Conservation (phyloP, 78 protist species). For the Chrysochromulina tobinii region DNA sequence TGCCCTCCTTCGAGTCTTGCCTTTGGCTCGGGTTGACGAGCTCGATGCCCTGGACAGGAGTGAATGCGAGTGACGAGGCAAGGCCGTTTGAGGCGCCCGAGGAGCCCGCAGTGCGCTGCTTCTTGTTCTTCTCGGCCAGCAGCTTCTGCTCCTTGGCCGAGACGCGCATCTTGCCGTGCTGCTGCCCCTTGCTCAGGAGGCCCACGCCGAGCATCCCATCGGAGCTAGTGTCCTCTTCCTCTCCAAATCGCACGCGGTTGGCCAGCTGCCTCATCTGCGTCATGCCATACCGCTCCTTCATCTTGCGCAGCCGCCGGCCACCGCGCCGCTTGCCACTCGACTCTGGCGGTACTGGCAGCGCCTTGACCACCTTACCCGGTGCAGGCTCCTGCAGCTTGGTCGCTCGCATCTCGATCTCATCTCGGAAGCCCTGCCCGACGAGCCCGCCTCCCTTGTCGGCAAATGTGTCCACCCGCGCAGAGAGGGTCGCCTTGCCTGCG, state of each 20-base stretch:
- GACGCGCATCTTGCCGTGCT: not conserved
- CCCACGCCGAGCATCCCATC: conserved; percentile 22
- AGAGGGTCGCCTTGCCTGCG: not conserved
- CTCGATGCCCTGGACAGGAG: conserved; percentile 29
- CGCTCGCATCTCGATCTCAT: not conserved
- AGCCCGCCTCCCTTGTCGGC: not conserved
- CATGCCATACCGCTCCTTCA: not conserved
- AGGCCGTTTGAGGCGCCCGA: conserved; percentile 15
- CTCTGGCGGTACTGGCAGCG: conserved; percentile 8
- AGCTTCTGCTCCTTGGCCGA: conserved; percentile 13
- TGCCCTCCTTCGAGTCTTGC: not conserved
- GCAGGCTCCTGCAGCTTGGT: conserved; percentile 12
- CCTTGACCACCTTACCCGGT: not conserved
- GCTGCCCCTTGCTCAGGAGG: not conserved
- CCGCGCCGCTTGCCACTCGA: not conserved
- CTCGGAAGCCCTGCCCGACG: not conserved
- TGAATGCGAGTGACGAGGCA: conserved; percentile 19
- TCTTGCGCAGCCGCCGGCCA: conserved; percentile 1
- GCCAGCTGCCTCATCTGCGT: not conserved
- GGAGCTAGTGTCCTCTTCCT: not conserved
- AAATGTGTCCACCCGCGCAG: not conserved
- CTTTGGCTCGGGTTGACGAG: not conserved
- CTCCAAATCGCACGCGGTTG: conserved; percentile 1
- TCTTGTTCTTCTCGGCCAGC: not conserved
- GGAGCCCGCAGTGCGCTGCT: not conserved